Evolutionary conservation across 768 basidiomycete species (phyloP).

Genomic region (Leccinum boreale): DNA sequence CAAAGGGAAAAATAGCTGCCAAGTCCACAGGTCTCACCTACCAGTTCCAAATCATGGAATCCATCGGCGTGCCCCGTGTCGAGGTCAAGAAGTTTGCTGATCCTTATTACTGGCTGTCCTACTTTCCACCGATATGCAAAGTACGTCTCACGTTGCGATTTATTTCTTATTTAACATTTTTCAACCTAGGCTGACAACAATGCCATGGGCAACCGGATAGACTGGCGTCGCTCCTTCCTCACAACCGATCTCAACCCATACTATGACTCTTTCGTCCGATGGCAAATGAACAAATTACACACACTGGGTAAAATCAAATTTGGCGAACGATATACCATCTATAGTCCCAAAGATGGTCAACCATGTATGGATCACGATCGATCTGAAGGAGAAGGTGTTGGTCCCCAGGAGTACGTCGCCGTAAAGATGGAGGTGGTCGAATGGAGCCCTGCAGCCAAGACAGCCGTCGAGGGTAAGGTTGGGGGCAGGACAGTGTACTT

Average conservation of each 20-base stretch:
- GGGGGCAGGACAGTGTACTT: conserved; percentile 82
- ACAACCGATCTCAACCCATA: conserved; percentile 97
- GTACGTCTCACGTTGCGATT: conserved; percentile 38
- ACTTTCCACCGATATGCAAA: conserved; percentile 95
- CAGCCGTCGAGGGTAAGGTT: conserved; percentile 60
- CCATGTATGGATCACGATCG: conserved; percentile 99
- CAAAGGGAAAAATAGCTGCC: conserved; percentile 91
- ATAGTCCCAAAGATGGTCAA: conserved; percentile 97
- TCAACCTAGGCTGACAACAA: conserved; percentile 62
- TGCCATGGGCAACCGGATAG: conserved; percentile 89
- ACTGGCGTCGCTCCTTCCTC: conserved; percentile 94
- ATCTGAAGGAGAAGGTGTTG: conserved; percentile 88
- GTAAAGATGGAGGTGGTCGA: conserved; percentile 91
- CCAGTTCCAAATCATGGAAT: conserved; percentile 99
- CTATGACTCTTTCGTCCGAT: conserved; percentile 94
- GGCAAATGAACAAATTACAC: conserved; percentile 95
- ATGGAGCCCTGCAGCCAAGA: conserved; percentile 72
- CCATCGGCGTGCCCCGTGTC: conserved; percentile 79
- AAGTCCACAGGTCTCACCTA: conserved; percentile 93
- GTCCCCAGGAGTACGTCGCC: conserved; percentile 93
- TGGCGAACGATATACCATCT: conserved; percentile 97
- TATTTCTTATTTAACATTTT: background rate
- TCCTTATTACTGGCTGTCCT: conserved; percentile 86
- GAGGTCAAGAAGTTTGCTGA: conserved; percentile 98
- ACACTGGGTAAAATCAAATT: conserved; percentile 92